Base-by-base conservation (phyloP, 805 yeast genomes). In the Saccharomycopsis selenospora region DNA sequence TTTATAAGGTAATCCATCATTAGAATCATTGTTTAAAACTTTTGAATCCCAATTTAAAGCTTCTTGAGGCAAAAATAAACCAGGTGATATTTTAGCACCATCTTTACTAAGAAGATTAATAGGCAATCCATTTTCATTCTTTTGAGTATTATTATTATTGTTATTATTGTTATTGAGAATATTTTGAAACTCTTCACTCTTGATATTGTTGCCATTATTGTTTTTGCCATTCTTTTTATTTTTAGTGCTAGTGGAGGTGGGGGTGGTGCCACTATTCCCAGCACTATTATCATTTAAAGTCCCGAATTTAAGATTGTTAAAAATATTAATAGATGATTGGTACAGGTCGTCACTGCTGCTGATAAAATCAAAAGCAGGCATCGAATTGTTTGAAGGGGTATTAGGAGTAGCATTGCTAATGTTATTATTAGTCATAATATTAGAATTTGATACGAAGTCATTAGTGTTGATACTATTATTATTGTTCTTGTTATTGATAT, bases 1-100 rank as follows among this genome's bases (percentile, higher is more conserved):
- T 47, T 71, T 67, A 61, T 75, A 80, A 3, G 73, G 72, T 42
- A 69, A 49, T 2, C 55, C 40, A 4, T 54, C 45, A 23, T 23
- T 4, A n/a, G 27, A 2, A n/a, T 20, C 36, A 11, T 17, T 17
- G 7, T 10, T 27, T 28, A 44, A 43, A 2, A 23, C 14, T 2
- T 38, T 22, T n/a, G 52, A 54, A 23, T 47, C 47, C 56, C 56
- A 53, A 18, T 25, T 10, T 8, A 40, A 6, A 10, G 52, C 23
- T 24, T 50, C 54, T 22, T 40, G 22, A 4, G 56, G 56, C 36
- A 51, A 49, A 42, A 41, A 51, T 13, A 48, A 40, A 26, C 13
- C 43, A 24, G 45, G 25, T 4, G 54, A 49, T 2, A 41, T 40
- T 24, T 49, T 8, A n/a, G 13, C 6, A 14, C 18, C 13, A 14